phyloP scores from a whole-genome alignment of 805 yeast genomes.

The Wickerhamomyces alni region DNA sequence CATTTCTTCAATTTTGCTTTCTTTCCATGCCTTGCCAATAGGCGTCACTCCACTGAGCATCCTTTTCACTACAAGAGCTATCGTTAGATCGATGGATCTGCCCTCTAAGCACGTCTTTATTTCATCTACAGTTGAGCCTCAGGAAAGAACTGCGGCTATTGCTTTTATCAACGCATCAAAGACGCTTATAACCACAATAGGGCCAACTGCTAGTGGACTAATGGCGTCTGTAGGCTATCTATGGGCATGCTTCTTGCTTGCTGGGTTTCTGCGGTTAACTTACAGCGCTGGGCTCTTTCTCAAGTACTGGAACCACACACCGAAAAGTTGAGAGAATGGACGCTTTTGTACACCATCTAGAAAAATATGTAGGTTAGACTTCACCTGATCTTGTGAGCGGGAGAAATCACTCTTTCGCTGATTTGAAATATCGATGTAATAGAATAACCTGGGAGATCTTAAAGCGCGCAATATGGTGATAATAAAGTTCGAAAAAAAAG shows the following conservation, averaged over 20 bases:
- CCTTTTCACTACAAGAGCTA: slow-evolving; percentile 27
- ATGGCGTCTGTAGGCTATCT: slow-evolving; percentile 31
- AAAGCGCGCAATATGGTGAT: no score
- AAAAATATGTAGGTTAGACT: no score
- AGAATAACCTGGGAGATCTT: no score
- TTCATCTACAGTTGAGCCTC: slow-evolving; percentile 33
- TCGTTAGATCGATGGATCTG: slow-evolving; percentile 41
- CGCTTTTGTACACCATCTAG: no score
- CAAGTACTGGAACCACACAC: slow-evolving; percentile 22
- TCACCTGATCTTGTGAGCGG: no score
- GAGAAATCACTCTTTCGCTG: no score
- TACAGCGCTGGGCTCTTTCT: slow-evolving; percentile 36
- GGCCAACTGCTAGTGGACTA: slow-evolving; percentile 37
- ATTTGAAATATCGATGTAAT: no score
- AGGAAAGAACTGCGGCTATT: slow-evolving; percentile 37
- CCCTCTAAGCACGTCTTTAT: slow-evolving; percentile 44
- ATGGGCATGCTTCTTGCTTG: slow-evolving; percentile 37
- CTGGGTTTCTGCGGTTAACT: slow-evolving; percentile 33
- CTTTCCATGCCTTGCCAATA: slow-evolving; percentile 33
- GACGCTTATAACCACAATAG: slow-evolving; percentile 35
- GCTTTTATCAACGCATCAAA: slow-evolving; percentile 40
- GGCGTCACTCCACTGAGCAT: slow-evolving; percentile 27
- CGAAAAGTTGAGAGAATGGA: background rate
- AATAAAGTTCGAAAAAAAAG: no score
- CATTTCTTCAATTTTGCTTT: slow-evolving; percentile 35